Percentiles rank a stretch among this genome's conserved stretches.
phyloP scores from a whole-genome alignment of 2,329 filamentous ascomycete genomes.

The Chrysoporthe austroafricana region DNA sequence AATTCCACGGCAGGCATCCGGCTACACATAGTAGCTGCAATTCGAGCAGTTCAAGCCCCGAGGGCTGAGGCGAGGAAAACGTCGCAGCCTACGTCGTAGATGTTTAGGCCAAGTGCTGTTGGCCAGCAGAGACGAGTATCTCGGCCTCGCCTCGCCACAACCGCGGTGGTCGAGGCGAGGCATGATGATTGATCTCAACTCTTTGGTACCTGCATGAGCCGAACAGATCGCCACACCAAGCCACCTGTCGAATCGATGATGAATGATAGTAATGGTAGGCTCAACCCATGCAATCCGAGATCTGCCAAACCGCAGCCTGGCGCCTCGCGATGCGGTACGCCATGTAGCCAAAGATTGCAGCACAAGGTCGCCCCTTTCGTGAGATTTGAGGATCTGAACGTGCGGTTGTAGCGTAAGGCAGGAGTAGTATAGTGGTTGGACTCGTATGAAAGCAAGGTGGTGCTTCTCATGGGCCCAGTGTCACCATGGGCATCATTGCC shows the following conservation, averaged over 20 bases:
- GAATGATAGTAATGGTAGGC: neutral
- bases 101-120: neutral
- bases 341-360: neutral
- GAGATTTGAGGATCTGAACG: neutral
- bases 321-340: neutral
- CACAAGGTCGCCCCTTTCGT: neutral
- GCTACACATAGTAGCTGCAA: constrained; percentile 18
- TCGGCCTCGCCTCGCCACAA: neutral
- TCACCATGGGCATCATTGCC: neutral
- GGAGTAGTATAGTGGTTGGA: neutral
- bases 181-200: neutral
- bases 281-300: neutral
- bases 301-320: neutral
- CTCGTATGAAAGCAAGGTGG: neutral
- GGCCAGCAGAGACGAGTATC: neutral
- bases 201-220: neutral
- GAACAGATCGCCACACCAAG: constrained; percentile 2
- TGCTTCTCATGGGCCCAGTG: neutral
- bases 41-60: neutral
- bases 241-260: neutral
- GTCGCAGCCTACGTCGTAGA: neutral
- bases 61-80: neutral
- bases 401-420: neutral
- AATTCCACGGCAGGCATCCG: constrained; percentile 20
- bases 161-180: neutral